These are phyloP conservation scores for Pterocarpus macrocarpus DNA, from an alignment of 306 rosid genomes.

Conservation along the genomic window DNA sequence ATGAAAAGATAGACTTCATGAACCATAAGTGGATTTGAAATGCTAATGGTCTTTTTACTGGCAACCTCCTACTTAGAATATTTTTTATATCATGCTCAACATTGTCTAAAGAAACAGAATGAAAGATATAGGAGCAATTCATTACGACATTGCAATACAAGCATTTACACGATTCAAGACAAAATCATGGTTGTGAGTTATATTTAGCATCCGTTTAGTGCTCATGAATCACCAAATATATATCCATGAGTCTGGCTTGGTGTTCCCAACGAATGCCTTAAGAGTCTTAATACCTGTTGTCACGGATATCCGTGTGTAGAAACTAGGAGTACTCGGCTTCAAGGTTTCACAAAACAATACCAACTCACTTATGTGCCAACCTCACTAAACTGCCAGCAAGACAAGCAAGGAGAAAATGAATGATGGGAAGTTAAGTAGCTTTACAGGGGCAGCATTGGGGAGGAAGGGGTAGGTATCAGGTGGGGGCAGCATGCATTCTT, in stretches of 20 bases:
- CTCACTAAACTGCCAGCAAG: constrained; percentile 53
- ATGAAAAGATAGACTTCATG: constrained; percentile 27
- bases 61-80: constrained; percentile 4
- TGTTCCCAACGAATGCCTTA: constrained; percentile 30
- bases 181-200: constrained; percentile 8
- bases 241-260: constrained; percentile 30
- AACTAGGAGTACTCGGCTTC: constrained; percentile 45
- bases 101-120: neutral
- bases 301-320: constrained; percentile 27
- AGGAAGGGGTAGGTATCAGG: constrained; percentile 84
- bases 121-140: constrained; percentile 8
- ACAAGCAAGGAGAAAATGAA: constrained; percentile 56
- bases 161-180: constrained; percentile 45
- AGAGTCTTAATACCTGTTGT: constrained; percentile 28
- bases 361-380: constrained; percentile 42
- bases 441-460: constrained; percentile 67
- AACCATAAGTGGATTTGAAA: constrained; percentile 41
- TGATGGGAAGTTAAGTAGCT: constrained; percentile 48
- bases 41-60: constrained; percentile 25
- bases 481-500: constrained; percentile 91
- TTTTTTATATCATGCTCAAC: constrained; percentile 26
- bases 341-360: constrained; percentile 47
- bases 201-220: constrained; percentile 5
- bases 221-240: constrained; percentile 43
- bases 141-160: constrained; percentile 36